Percentiles rank a stretch among this genome's conserved stretches.
phyloP scores from a whole-genome alignment of 176 grass and related monocot species.

The Alloteropsis semialata region DNA sequence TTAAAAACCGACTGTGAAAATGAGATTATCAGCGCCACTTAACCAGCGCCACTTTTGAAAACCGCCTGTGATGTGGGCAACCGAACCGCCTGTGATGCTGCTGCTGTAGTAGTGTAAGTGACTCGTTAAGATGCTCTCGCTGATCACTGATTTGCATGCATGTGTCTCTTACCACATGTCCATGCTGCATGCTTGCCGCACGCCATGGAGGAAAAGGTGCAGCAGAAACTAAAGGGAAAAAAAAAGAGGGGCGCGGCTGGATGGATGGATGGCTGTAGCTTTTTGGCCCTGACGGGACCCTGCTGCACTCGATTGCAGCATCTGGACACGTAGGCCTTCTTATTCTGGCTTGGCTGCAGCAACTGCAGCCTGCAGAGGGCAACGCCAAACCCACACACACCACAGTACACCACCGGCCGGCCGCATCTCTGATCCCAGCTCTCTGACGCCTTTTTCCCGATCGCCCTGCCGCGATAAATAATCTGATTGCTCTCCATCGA shows the following conservation, averaged over 20 bases:
- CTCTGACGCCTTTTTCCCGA: constrained; percentile 53
- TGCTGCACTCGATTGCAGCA: constrained; percentile 25
- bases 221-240: constrained; percentile 13
- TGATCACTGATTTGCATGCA: not conserved
- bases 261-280: constrained; percentile 12
- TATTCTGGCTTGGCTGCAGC: constrained; percentile 43
- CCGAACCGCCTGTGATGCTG: no score
- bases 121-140: no score
- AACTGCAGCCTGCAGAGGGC: constrained; percentile 46
- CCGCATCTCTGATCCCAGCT: not conserved
- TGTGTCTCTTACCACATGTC: not conserved
- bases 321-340: constrained; percentile 30
- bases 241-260: constrained; percentile 7
- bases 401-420: no score
- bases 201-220: constrained; percentile 4
- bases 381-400: constrained; percentile 15
- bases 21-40: no score
- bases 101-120: no score
- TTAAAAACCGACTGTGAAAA: no score
- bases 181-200: not conserved
- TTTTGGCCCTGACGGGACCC: constrained; percentile 21
- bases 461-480: not conserved
- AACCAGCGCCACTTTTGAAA: no score
- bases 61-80: no score
- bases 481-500: not conserved